phyloP scores from a whole-genome alignment of 2,329 filamentous ascomycete genomes.

The Phialophora expanda region DNA sequence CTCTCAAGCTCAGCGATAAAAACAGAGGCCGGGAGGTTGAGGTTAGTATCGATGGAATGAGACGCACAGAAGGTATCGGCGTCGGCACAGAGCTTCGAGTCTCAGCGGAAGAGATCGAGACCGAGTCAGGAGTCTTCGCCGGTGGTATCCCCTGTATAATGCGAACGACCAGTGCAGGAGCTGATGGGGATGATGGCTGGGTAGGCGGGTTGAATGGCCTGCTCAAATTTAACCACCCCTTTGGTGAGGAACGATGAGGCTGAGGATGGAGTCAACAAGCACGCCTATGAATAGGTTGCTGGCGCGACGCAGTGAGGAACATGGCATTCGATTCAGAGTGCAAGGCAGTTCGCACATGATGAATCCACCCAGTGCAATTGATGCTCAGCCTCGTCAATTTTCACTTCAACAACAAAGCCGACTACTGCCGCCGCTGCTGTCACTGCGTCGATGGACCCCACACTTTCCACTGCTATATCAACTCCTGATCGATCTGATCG shows the following conservation, averaged over 20 bases:
- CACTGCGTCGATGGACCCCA: not conserved
- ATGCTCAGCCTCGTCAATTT: not conserved
- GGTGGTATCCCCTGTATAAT: constrained; percentile 94
- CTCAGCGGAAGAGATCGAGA: constrained; percentile 76
- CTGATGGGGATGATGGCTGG: constrained; percentile 82
- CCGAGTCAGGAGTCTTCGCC: constrained; percentile 58
- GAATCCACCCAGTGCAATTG: not conserved
- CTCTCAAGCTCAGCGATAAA: constrained; percentile 78
- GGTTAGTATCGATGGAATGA: constrained; percentile 77
- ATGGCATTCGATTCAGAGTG: not conserved
- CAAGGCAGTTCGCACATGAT: not conserved
- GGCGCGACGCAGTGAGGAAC: not conserved
- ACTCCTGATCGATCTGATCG: not conserved
- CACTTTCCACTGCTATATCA: not conserved
- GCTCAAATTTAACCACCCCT: constrained; percentile 97
- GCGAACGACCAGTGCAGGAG: constrained; percentile 59
- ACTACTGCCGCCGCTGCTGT: not conserved
- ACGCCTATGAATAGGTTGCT: not conserved
- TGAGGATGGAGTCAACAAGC: not conserved
- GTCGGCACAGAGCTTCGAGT: constrained; percentile 86
- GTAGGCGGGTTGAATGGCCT: constrained; percentile 91
- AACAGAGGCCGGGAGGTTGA: constrained; percentile 78
- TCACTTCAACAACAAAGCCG: not conserved
- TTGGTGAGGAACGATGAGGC: constrained; percentile 66
- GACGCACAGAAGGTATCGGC: constrained; percentile 66